Evolutionary conservation across 2,329 filamentous ascomycete genomes (phyloP).

Genomic region (Pseudogymnoascus sp.): DNA sequence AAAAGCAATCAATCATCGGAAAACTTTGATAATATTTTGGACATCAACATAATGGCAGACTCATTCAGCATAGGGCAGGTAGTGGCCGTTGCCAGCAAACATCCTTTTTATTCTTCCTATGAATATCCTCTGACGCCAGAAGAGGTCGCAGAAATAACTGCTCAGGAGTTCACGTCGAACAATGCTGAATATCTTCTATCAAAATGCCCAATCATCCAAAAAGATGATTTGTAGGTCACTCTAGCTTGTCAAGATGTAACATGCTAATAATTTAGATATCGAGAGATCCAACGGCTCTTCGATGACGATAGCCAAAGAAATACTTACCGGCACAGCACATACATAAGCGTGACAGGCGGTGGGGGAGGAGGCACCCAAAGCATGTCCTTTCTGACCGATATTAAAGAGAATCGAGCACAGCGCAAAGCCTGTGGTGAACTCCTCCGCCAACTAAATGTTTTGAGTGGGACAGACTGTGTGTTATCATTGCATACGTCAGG

Average conservation of each 20-base stretch:
- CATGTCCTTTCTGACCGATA: not conserved
- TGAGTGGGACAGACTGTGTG: not conserved
- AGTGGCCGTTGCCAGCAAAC: not conserved
- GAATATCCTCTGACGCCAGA: not conserved
- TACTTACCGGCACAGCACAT: not conserved
- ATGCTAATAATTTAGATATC: not conserved
- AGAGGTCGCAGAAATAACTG: not conserved
- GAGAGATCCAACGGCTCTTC: not conserved
- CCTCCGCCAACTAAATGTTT: not conserved
- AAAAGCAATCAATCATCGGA: not conserved
- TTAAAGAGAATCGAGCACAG: not conserved
- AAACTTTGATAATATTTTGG: not conserved
- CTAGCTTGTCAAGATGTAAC: not conserved
- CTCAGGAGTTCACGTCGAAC: not conserved
- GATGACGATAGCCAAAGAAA: not conserved
- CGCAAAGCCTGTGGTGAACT: not conserved
- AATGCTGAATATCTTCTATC: not conserved
- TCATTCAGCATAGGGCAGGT: not conserved
- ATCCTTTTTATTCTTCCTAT: not conserved
- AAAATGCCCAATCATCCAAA: not conserved
- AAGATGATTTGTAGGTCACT: not conserved
- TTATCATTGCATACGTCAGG: slow-evolving; percentile 1
- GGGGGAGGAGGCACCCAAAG: not conserved
- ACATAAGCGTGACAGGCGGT: not conserved
- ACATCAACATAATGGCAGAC: not conserved